phyloP scores from a whole-genome alignment of 345 rosid genomes.

The Dipteronia sinensis region DNA sequence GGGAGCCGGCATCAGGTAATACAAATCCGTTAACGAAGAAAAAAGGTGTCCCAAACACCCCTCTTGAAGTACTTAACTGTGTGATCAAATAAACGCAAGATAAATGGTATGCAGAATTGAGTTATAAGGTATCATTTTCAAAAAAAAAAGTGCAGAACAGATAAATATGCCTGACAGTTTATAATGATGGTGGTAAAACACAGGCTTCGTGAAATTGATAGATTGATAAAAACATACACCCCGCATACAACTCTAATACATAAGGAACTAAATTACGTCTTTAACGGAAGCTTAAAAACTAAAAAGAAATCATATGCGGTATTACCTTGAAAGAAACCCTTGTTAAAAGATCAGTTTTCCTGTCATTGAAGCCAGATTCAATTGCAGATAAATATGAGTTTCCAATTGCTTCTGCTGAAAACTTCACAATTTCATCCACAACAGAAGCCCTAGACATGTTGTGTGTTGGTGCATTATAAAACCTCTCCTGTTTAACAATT shows the following conservation, averaged over 20 bases:
- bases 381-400: constrained; percentile 49
- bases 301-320: background rate
- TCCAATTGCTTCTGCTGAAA: constrained; percentile 55
- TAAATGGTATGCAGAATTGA: background rate
- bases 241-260: background rate
- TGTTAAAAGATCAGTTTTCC: constrained; percentile 62
- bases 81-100: background rate
- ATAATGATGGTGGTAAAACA: no score
- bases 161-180: background rate
- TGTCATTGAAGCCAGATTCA: constrained; percentile 57
- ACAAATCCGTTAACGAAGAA: constrained; percentile 78
- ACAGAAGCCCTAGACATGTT: constrained; percentile 57
- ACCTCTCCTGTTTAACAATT: constrained; percentile 52
- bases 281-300: background rate
- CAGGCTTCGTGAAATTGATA: background rate
- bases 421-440: constrained; percentile 55
- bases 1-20: constrained; percentile 55
- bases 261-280: background rate
- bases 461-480: constrained; percentile 59
- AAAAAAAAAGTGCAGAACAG: background rate
- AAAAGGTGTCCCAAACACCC: constrained; percentile 68
- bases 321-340: constrained; percentile 84
- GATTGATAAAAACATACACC: no score
- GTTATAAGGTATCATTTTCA: background rate
- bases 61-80: constrained; percentile 78